Conservation (phyloP, 768 basidiomycete genomes). For the Russula foetens region DNA sequence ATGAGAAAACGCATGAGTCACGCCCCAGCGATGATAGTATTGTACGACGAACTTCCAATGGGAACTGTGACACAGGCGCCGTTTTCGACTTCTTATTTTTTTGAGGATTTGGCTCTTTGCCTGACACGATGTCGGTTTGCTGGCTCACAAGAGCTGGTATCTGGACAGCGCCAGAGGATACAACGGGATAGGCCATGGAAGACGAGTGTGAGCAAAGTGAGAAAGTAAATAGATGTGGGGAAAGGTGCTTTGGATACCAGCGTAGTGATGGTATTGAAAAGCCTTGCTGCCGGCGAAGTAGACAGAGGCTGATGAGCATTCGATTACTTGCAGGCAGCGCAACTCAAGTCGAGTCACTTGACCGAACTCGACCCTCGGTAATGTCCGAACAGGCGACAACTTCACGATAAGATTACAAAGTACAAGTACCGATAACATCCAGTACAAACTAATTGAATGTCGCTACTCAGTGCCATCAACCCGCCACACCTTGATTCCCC, state of each 20-base stretch:
- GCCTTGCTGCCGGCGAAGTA: constrained; percentile 8
- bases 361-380: background rate
- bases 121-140: background rate
- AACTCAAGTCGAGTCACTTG: background rate
- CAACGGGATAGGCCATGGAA: constrained; percentile 44
- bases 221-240: constrained; percentile 18
- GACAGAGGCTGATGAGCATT: constrained; percentile 12
- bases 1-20: constrained; percentile 10
- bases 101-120: constrained; percentile 29
- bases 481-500: constrained; percentile 87
- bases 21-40: background rate
- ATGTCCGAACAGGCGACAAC: background rate
- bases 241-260: constrained; percentile 3
- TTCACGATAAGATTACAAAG: no score
- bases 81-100: constrained; percentile 39
- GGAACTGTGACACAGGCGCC: constrained; percentile 36
- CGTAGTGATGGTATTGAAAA: constrained; percentile 19
- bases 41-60: constrained; percentile 47
- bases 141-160: constrained; percentile 32
- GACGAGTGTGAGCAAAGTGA: constrained; percentile 21
- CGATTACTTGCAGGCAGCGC: background rate
- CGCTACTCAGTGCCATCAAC: constrained; percentile 40
- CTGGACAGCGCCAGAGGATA: constrained; percentile 44
- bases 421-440: no score
- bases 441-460: no score